Evolutionary conservation across 2,329 filamentous ascomycete species (phyloP), one percentile per base, ranked within the genome.

Genomic region (Ustilaginoidea virens): DNA sequence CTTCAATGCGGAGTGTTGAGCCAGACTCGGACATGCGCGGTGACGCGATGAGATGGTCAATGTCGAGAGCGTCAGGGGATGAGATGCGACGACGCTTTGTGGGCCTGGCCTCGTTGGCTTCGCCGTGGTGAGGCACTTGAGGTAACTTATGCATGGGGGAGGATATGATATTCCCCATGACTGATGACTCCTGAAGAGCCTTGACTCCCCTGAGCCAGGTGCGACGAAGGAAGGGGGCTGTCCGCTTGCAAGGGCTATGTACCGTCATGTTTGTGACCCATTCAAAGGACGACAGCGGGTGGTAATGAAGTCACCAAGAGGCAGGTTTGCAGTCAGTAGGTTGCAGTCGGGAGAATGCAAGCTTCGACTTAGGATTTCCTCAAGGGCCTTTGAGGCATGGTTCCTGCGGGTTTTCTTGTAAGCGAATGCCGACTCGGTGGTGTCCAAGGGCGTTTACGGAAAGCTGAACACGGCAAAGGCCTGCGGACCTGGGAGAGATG

Each of bases 221-320:
- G 45, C 65, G 60, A 39, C 66, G 61, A 34, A 69, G 59, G 47
- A 64, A 70, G 35, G 66, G 64, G 32, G 61, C 52, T 40, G 53
- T 58, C 51, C 60, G 59, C 49, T 56, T 55, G 43, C 53, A 60
- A 37, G 54, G 52, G 44, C 48, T 54, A 43, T 54, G 52, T 42
- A 53, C 49, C 44, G 61, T 60, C 65, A 69, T 69, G 50, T 49
- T 52, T 47, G 46, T 38, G 39, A 46, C 46, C 40, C 39, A 42
- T 40, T 47, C 49, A 53, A 51, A 41, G 40, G 44, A 44, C 30
- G 37, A 32, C 30, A 29, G 29, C 25, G 31, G 26, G 32, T 33
- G 25, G 23, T 17, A 14, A 16, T 12, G 13, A 21, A 11, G 23
- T 26, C 26, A 25, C 10, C 17, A 17, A 9, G 23, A 29, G 12